Evolutionary conservation across 129 eudicot species (phyloP), one percentile per base, ranked within the genome.

Genomic region (Pittosporum tobira): DNA sequence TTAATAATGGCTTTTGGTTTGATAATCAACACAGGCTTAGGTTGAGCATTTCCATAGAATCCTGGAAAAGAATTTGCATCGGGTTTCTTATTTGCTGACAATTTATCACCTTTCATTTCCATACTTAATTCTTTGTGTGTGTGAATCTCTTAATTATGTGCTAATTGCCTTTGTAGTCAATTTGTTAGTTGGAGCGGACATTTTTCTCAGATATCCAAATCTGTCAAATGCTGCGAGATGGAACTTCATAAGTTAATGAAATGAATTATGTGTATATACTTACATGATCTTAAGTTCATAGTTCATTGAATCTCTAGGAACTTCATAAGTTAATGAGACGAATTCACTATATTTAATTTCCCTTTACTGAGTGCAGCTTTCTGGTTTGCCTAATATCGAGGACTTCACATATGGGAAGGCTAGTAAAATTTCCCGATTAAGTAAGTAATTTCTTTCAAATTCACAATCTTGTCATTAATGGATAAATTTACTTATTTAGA

Each of bases 361-460:
- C 12, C 10, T 24, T 45, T n/a, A 19, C 22, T 40, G 27, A n/a
- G 30, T 67, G 73, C 75, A 75, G 86, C 59, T 64, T 31, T 14
- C n/a, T 43, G 56, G 57, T 42, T 73, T 77, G 15, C 95, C 91
- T 55, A 95, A 89, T 51, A 89, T 89, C 18, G 97, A 89, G 59
- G 97, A 85, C 60, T 88, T 84, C 56, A 73, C 88, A 52, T 89
- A 68, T 31, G 68, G 68, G 31, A 84, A 74, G 36, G 70, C 76
- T 26, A 68, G 31, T 21, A 50, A 47, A 50, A 21, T 50, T 71
- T 51, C 79, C 44, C 63, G 51, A 45, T 24, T 8, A 52, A 74
- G 81, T 75, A 68, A 53, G 82, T 61, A n/a, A 23, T 55, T 50
- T 61, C 2, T 49, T 19, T 12, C n/a, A 26, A n/a, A 2, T 36